A percentile compares a stretch with the other conserved stretches of the same genome.
phyloP scores from a whole-genome alignment of 2,329 filamentous ascomycete genomes.

The Arachnopeziza araneosa region DNA sequence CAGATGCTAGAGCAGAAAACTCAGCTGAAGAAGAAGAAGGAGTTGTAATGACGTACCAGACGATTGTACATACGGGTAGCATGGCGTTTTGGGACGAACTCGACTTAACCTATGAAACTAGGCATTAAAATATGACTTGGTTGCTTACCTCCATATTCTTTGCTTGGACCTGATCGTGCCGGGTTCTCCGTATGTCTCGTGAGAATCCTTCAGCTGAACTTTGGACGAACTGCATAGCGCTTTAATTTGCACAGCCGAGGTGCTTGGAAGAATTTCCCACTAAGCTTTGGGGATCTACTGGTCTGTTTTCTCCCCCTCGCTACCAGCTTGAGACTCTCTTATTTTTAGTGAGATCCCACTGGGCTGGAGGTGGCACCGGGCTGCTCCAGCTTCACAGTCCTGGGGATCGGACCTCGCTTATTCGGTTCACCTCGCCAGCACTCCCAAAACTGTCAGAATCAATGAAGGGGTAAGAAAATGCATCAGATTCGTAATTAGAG shows the following conservation, averaged over 20 bases:
- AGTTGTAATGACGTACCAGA: conserved; percentile 8
- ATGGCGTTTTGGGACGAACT: conserved; percentile 7
- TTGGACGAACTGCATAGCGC: too few relatives aligned
- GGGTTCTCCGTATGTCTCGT: too few relatives aligned
- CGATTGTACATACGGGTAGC: conserved; percentile 4
- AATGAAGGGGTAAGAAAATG: background rate
- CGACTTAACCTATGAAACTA: conserved; percentile 1
- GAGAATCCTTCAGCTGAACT: too few relatives aligned
- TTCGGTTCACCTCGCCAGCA: background rate
- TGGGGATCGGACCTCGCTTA: background rate
- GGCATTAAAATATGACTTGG: conserved; percentile 3
- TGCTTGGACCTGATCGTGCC: background rate
- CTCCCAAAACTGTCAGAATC: too few relatives aligned
- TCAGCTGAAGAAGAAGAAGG: conserved; percentile 18
- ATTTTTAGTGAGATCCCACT: too few relatives aligned
- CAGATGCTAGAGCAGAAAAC: conserved; percentile 33
- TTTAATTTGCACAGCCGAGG: too few relatives aligned
- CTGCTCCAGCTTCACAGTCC: background rate
- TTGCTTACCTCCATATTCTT: too few relatives aligned
- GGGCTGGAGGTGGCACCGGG: too few relatives aligned
- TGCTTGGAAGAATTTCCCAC: too few relatives aligned
- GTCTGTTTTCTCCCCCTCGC: too few relatives aligned
- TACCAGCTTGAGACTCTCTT: too few relatives aligned
- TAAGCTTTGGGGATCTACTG: too few relatives aligned
- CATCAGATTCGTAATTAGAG: background rate